These are phyloP conservation scores for Aphanoascus verrucosus DNA, from an alignment of 2,329 filamentous ascomycete species.

Conservation along the genomic window DNA sequence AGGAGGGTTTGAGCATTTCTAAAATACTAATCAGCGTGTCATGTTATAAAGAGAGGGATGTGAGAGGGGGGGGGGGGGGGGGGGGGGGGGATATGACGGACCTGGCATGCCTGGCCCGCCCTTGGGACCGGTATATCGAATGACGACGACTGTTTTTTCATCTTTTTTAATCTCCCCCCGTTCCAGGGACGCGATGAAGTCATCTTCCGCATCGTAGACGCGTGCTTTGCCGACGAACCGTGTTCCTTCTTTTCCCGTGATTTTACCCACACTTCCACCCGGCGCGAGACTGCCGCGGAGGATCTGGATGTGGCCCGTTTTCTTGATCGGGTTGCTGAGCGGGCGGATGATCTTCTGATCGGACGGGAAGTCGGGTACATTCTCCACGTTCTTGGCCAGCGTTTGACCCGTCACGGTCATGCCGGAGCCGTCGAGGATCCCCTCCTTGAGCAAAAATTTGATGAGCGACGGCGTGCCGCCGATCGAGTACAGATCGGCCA, in stretches of 20 bases:
- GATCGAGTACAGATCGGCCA: slow-evolving; percentile 47
- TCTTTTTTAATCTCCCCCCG: slow-evolving; percentile 59
- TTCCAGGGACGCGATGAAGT: slow-evolving; percentile 58
- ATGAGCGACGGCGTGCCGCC: slow-evolving; percentile 49
- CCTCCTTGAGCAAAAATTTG: slow-evolving; percentile 49
- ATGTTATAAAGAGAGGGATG: neutral
- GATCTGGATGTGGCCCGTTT: slow-evolving; percentile 63
- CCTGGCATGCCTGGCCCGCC: slow-evolving; percentile 60
- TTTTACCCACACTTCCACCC: slow-evolving; percentile 61
- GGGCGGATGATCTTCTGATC: slow-evolving; percentile 62
- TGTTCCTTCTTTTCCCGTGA: slow-evolving; percentile 64
- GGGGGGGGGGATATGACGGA: no score
- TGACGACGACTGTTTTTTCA: slow-evolving; percentile 66
- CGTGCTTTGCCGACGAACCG: slow-evolving; percentile 58
- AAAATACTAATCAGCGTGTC: no score
- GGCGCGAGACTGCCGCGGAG: slow-evolving; percentile 59
- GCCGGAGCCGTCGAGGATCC: slow-evolving; percentile 48
- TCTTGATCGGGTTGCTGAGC: slow-evolving; percentile 58
- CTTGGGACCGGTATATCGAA: slow-evolving; percentile 64
- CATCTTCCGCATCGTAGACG: slow-evolving; percentile 59
- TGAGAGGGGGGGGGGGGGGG: no score
- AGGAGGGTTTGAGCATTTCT: slow-evolving; percentile 63
- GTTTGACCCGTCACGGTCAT: slow-evolving; percentile 53
- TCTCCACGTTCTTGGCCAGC: slow-evolving; percentile 48
- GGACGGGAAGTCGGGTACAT: slow-evolving; percentile 52